A percentile compares a stretch with the other conserved stretches of the same genome.
phyloP scores from a whole-genome alignment of 73 alveolate species.

The Paramecium pentaurelia region DNA sequence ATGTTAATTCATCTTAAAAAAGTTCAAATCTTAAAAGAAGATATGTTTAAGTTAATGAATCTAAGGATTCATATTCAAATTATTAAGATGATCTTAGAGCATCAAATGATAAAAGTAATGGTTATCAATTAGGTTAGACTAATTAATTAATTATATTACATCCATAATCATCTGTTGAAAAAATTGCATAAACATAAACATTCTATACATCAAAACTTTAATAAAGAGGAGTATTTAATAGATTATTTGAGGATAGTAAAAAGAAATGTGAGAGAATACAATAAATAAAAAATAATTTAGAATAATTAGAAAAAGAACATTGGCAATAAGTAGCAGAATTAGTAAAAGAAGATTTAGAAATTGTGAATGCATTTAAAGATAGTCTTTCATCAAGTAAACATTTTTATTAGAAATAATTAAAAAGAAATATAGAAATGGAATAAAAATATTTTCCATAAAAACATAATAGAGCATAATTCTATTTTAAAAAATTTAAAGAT shows the following conservation, averaged over 20 bases:
- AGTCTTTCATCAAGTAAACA: background rate
- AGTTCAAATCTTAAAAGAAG: background rate
- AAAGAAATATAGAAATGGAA: conserved; percentile 1
- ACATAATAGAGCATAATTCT: background rate
- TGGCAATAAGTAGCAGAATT: background rate
- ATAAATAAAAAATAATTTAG: background rate
- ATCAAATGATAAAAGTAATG: background rate
- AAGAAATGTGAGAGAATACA: background rate
- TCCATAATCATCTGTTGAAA: background rate
- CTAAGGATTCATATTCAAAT: background rate
- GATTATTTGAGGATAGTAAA: conserved; percentile 9
- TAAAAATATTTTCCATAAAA: background rate
- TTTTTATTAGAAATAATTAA: conserved; percentile 15
- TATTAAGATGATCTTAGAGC: background rate
- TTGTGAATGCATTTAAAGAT: background rate
- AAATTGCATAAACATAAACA: background rate
- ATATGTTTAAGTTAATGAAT: conserved; percentile 8
- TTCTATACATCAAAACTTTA: background rate
- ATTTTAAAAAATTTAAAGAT: conserved; percentile 15
- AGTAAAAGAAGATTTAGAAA: background rate
- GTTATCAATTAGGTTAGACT: background rate
- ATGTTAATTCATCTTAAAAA: background rate
- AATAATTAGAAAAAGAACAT: background rate
- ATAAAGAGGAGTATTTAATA: background rate
- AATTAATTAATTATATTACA: background rate